phyloP scores from a whole-genome alignment of 2,329 filamentous ascomycete species.

The Hirsutella rhossiliensis region DNA sequence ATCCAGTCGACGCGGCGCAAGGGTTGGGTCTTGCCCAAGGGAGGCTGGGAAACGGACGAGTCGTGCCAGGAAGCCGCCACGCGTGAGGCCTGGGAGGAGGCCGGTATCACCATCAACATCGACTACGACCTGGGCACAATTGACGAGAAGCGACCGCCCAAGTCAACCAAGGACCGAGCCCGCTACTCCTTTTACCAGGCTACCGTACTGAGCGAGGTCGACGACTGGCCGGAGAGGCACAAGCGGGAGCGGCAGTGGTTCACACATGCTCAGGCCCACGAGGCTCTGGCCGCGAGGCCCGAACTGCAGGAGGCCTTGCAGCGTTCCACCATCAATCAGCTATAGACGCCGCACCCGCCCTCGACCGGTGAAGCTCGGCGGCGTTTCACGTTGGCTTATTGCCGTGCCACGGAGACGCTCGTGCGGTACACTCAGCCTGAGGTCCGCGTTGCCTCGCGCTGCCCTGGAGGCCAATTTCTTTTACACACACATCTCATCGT shows the following conservation, averaged over 20 bases:
- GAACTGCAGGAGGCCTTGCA: conserved; percentile 83
- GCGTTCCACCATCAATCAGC: conserved; percentile 56
- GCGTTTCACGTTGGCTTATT: too few species aligned
- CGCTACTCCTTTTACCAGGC: conserved; percentile 78
- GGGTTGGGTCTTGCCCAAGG: conserved; percentile 95
- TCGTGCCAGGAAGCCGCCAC: conserved; percentile 71
- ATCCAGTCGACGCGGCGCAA: conserved; percentile 87
- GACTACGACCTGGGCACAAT: conserved; percentile 80
- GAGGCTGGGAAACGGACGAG: conserved; percentile 95
- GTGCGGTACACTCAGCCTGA: too few species aligned
- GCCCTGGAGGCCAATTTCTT: too few species aligned
- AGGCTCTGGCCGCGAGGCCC: conserved; percentile 63
- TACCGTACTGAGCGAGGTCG: conserved; percentile 74
- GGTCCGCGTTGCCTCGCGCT: too few species aligned
- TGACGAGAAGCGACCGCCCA: conserved; percentile 69
- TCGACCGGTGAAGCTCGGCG: background rate
- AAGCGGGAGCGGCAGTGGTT: conserved; percentile 90
- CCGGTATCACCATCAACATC: conserved; percentile 77
- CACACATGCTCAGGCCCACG: conserved; percentile 68
- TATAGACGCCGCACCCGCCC: conserved; percentile 7
- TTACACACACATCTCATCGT: conserved; percentile 4
- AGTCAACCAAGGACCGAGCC: conserved; percentile 50
- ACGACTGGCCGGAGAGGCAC: conserved; percentile 85
- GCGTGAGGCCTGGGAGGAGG: conserved; percentile 96
- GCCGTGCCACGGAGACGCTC: too few species aligned